These are phyloP conservation scores for Isoetes engelmannii DNA, from an alignment of 83 land plant species.

Conservation along the genomic window DNA sequence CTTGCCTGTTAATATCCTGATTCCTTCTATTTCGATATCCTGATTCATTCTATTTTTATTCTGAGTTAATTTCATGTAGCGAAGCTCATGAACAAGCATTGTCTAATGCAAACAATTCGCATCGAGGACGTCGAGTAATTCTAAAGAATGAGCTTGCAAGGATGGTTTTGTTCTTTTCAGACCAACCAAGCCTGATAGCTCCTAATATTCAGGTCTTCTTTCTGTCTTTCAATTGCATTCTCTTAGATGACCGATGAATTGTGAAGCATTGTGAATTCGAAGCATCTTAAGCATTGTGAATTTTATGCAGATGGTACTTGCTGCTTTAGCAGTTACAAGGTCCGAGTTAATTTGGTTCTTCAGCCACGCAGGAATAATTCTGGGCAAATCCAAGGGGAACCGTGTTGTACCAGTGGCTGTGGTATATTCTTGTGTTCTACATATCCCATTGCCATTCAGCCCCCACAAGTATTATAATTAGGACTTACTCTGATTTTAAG, in stretches of 20 bases:
- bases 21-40: no score
- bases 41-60: no score
- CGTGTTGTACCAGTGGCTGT: slow-evolving; percentile 75
- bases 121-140: slow-evolving; percentile 79
- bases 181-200: slow-evolving; percentile 95
- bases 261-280: no score
- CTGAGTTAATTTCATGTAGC: slow-evolving; percentile 29
- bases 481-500: no score
- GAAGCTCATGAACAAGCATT: slow-evolving; percentile 92
- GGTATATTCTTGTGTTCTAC: slow-evolving; percentile 17
- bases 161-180: slow-evolving; percentile 92
- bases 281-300: no score
- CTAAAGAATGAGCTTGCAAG: slow-evolving; percentile 92
- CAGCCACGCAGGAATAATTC: slow-evolving; percentile 78
- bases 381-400: slow-evolving; percentile 62
- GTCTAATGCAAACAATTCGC: slow-evolving; percentile 58
- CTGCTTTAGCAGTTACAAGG: slow-evolving; percentile 88
- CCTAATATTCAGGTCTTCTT: slow-evolving; percentile 92
- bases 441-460: no score
- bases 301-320: slow-evolving; percentile 82
- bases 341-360: slow-evolving; percentile 86
- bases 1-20: no score
- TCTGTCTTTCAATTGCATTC: neutral
- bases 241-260: no score
- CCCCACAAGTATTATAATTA: no score